Conservation (phyloP, 768 basidiomycete genomes). For the Cantharellus cinnabarinus region DNA sequence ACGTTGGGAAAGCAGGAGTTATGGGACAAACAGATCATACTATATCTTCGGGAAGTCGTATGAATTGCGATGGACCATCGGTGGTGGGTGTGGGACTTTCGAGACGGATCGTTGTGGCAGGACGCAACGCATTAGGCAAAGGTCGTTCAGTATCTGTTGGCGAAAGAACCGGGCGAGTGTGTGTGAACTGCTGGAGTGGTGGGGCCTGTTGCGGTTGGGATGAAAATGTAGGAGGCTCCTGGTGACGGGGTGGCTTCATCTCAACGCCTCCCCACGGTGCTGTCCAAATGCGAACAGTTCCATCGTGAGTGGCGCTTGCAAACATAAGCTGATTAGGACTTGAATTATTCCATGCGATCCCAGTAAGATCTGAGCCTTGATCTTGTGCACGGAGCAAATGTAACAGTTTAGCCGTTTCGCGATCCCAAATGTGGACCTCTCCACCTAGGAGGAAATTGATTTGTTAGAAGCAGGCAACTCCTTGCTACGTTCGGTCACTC, state of each 20-base stretch:
- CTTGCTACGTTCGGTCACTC: background rate
- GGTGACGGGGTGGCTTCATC: background rate
- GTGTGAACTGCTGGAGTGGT: no score
- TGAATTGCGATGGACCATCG: no score
- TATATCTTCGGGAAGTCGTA: no score
- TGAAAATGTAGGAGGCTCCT: no score
- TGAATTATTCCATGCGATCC: constrained; percentile 60
- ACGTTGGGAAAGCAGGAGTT: no score
- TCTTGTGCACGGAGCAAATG: constrained; percentile 47
- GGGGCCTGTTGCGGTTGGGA: no score
- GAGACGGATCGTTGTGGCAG: no score
- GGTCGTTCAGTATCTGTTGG: no score
- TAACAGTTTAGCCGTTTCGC: constrained; percentile 45
- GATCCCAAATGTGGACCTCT: constrained; percentile 74
- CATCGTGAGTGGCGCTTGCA: constrained; percentile 61
- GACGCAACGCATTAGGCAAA: no score
- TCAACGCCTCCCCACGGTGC: constrained; percentile 2
- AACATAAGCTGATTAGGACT: constrained; percentile 32
- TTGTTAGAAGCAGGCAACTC: background rate
- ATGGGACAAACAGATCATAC: no score
- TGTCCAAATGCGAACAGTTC: constrained; percentile 51
- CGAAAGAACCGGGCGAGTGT: no score
- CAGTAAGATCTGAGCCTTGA: constrained; percentile 46
- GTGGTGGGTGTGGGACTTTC: no score
- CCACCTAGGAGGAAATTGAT: constrained; percentile 24